phyloP scores from a whole-genome alignment of 257 asterid species.

The Lithospermum erythrorhizon region DNA sequence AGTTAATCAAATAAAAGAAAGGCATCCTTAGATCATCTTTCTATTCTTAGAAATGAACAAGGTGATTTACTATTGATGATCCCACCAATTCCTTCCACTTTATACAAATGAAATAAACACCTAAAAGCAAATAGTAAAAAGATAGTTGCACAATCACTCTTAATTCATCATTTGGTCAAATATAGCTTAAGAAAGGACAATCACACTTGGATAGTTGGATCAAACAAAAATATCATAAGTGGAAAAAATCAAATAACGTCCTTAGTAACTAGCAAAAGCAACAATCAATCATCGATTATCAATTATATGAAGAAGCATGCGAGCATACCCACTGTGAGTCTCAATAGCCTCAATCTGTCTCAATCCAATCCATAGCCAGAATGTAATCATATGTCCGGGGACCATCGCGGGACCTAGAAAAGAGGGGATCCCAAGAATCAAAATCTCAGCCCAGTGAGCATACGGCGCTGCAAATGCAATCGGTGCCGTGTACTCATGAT shows the following conservation, averaged over 20 bases:
- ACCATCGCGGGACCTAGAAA: constrained; percentile 82
- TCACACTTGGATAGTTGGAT: background rate
- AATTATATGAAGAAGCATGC: constrained; percentile 30
- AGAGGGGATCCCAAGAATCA: constrained; percentile 96
- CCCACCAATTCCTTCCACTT: constrained; percentile 38
- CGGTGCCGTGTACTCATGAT: constrained; percentile 93
- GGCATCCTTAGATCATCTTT: constrained; percentile 16
- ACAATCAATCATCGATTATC: background rate
- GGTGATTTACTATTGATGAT: constrained; percentile 28
- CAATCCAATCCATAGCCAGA: constrained; percentile 91
- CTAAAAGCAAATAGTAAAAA: constrained; percentile 38
- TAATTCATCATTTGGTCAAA: constrained; percentile 56
- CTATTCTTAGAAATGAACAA: constrained; percentile 34
- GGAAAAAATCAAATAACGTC: constrained; percentile 7
- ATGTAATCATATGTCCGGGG: constrained; percentile 91
- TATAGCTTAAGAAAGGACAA: constrained; percentile 3
- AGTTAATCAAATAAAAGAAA: constrained; percentile 3
- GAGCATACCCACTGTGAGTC: constrained; percentile 97
- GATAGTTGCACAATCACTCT: constrained; percentile 25
- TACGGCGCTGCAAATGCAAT: constrained; percentile 91
- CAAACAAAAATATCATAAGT: constrained; percentile 23
- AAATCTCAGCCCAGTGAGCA: constrained; percentile 95
- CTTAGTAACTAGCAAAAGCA: background rate
- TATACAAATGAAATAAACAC: constrained; percentile 29
- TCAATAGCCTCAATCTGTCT: constrained; percentile 98